Conservation (phyloP, 352 stramenopile genomes). For the Phytophthora brassicae region DNA sequence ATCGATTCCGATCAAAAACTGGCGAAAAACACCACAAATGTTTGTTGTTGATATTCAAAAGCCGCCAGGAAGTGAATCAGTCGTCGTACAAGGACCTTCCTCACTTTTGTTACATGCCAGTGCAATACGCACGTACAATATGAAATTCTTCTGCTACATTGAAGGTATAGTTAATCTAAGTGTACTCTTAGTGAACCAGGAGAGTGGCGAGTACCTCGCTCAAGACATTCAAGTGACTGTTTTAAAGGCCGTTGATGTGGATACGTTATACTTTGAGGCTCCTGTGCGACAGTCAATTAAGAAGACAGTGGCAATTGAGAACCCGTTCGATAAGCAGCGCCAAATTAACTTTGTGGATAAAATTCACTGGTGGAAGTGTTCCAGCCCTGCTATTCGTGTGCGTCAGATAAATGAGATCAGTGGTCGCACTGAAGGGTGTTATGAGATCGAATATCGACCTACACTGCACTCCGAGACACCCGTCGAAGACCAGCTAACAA, state of each 20-base stretch:
- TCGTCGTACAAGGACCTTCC: constrained; percentile 64
- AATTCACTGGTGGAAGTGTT: constrained; percentile 81
- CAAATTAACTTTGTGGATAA: constrained; percentile 62
- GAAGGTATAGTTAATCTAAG: constrained; percentile 57
- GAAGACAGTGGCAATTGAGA: constrained; percentile 89
- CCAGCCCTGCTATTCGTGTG: constrained; percentile 71
- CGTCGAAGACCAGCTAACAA: constrained; percentile 61
- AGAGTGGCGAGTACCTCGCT: constrained; percentile 85
- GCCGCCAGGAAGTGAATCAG: constrained; percentile 35
- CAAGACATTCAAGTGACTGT: constrained; percentile 67
- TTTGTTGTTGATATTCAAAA: constrained; percentile 78
- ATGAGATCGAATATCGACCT: constrained; percentile 91
- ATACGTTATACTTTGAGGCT: constrained; percentile 81
- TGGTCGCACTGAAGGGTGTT: constrained; percentile 75
- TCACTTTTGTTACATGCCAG: constrained; percentile 66
- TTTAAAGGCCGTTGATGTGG: constrained; percentile 60
- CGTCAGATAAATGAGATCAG: constrained; percentile 69
- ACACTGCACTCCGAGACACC: constrained; percentile 50
- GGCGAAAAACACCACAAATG: constrained; percentile 77
- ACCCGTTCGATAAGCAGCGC: constrained; percentile 68
- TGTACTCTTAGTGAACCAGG: constrained; percentile 82
- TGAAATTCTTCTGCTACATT: constrained; percentile 90
- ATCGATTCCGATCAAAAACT: constrained; percentile 84
- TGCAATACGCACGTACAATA: constrained; percentile 70
- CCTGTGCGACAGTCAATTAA: constrained; percentile 82